Conservation (phyloP, 139 green algal species). For the Coelastrella sp. region DNA sequence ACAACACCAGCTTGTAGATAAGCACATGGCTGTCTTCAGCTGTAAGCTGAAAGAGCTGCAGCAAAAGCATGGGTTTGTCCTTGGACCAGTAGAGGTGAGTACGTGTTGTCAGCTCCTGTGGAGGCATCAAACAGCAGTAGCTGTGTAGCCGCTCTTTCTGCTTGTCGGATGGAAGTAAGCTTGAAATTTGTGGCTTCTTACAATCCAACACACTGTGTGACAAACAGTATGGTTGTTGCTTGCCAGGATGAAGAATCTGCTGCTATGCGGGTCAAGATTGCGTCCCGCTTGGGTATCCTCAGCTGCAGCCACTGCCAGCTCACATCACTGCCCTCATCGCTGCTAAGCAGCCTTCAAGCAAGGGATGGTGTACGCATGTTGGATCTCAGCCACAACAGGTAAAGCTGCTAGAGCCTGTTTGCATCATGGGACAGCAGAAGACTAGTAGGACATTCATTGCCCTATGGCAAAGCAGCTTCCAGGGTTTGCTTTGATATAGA, state of each 20-base stretch:
- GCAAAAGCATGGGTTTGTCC: background rate
- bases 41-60: background rate
- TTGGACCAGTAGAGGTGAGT: conserved; percentile 18
- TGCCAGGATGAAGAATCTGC: conserved; percentile 27
- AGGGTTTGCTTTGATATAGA: too few species aligned
- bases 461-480: too few species aligned
- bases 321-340: background rate
- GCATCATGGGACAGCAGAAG: too few species aligned
- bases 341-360: background rate
- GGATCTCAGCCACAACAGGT: conserved; percentile 29
- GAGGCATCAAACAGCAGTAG: too few species aligned
- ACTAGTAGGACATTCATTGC: too few species aligned
- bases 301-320: conserved; percentile 10
- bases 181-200: too few species aligned
- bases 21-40: conserved; percentile 36
- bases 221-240: too few species aligned
- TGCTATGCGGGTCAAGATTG: conserved; percentile 7
- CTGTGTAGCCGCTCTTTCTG: background rate
- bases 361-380: background rate
- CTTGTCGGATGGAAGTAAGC: too few species aligned
- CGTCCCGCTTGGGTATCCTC: conserved; percentile 15
- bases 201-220: too few species aligned
- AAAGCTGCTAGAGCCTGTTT: background rate
- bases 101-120: too few species aligned
- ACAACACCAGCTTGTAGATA: conserved; percentile 33